Evolutionary conservation across 805 yeast species (phyloP).

Genomic region (Metschnikowia lochheadii): DNA sequence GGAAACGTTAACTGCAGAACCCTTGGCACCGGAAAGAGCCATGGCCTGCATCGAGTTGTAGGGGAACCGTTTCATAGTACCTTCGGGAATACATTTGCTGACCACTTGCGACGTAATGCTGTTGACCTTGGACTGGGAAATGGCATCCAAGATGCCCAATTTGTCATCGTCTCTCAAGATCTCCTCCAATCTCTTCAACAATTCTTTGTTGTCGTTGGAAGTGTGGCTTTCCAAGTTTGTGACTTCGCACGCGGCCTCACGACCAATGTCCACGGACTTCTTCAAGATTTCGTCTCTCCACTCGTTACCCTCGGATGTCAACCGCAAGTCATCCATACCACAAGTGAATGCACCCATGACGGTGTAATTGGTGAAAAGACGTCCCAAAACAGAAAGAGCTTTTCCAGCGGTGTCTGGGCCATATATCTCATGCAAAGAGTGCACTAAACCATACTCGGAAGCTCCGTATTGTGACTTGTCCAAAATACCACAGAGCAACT

Average conservation of each 20-base stretch:
- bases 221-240: slow-evolving; percentile 65
- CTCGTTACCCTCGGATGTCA: slow-evolving; percentile 84
- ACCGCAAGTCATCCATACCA: slow-evolving; percentile 98
- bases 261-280: slow-evolving; percentile 77
- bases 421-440: slow-evolving; percentile 92
- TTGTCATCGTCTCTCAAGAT: slow-evolving; percentile 90
- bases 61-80: slow-evolving; percentile 94
- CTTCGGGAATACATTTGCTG: slow-evolving; percentile 88
- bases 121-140: slow-evolving; percentile 89
- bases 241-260: slow-evolving; percentile 91
- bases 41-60: slow-evolving; percentile 96
- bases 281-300: slow-evolving; percentile 83
- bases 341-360: slow-evolving; percentile 93
- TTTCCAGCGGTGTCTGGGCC: slow-evolving; percentile 90
- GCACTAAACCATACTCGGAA: slow-evolving; percentile 93
- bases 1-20: slow-evolving; percentile 96
- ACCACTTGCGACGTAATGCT: slow-evolving; percentile 93
- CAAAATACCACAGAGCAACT: slow-evolving; percentile 82
- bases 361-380: slow-evolving; percentile 90
- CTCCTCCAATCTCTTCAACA: slow-evolving; percentile 86
- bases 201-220: slow-evolving; percentile 57
- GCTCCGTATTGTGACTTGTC: slow-evolving; percentile 99
- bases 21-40: slow-evolving; percentile 99
- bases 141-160: slow-evolving; percentile 91
- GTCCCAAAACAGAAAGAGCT: slow-evolving; percentile 85